Conservation (phyloP, 176 grass and related monocot species). For the Bonia amplexicaulis region DNA sequence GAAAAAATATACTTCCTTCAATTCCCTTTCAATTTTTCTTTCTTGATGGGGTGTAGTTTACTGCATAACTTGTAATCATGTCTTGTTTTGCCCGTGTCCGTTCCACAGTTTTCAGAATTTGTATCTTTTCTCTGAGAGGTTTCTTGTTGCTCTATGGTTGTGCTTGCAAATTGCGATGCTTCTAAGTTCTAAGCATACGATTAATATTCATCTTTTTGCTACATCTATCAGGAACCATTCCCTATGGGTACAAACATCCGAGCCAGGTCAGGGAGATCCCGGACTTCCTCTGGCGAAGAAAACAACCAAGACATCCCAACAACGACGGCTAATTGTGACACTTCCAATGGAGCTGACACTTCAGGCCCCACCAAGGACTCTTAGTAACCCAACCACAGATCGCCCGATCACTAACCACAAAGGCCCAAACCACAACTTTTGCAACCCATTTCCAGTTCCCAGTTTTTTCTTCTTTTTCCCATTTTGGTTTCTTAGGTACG, state of each 20-base stretch:
- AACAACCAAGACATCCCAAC: conserved; percentile 52
- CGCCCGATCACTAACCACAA: conserved; percentile 39
- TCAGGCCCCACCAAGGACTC: conserved; percentile 49
- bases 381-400: conserved; percentile 43
- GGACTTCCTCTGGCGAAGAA: conserved; percentile 55
- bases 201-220: neutral
- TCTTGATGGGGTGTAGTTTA: neutral
- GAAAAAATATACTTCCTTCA: neutral
- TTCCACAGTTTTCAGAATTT: conserved; percentile 1
- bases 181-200: neutral
- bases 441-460: neutral
- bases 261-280: conserved; percentile 68
- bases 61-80: neutral
- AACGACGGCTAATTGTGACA: conserved; percentile 29
- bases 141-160: neutral
- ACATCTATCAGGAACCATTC: conserved; percentile 69
- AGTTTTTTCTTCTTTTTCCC: neutral
- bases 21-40: neutral
- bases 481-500: conserved; percentile 24
- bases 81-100: neutral
- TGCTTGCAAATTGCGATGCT: neutral
- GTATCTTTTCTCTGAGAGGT: neutral
- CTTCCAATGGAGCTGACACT: conserved; percentile 34
- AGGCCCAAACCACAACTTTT: conserved; percentile 28
- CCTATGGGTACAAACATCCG: conserved; percentile 78